Base-by-base conservation (phyloP, 768 basidiomycete genomes). In the Auricularia sp. region DNA sequence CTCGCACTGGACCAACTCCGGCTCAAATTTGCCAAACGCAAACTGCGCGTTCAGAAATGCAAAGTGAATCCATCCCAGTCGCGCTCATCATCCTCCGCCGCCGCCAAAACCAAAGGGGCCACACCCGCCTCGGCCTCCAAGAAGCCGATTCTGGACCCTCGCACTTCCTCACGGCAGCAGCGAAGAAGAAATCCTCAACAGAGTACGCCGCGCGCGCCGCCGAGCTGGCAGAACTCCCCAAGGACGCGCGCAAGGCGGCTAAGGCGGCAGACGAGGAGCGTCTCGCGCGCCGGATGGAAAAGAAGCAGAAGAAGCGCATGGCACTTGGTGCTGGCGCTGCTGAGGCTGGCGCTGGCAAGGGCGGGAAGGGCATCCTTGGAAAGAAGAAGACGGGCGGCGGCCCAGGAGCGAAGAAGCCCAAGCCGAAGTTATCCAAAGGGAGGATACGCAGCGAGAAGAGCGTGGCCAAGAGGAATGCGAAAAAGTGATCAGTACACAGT, bases 21-120 rank as follows among this genome's bases (percentile, higher is more conserved):
- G 68, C 84, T 98, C 73, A 93, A 90, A 72, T 93, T 98, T 71
- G 92, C 91, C 18, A 97, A 96, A 74, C 91, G 93, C 68, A 93
- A 88, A 70, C 80, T 98, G 3, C 88, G 96, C 23, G 85, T 98
- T 3, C 90, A 98, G 71, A 84, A 90, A 43, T 98, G 93, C 78
- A 96, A 93, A 73, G 86, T 84, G n/a, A 61, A 84, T 29, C 77
- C 83, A 29, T 29, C 29, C 0, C 29, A 29, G 29, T 3, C 29
- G 29, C 29, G 29, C 29, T 29, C 29, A 3, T 29, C 29, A 29
- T 29, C 29, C 21, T 78, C 83, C n/a, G 71, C 69, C 18, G 65
- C 67, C 47, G 65, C 61, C n/a, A 58, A 62, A 3, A n/a, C 47
- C 8, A 65, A 59, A 65, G 43, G 64, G 3, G 34, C 72, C 21